These are phyloP conservation scores for Sideroxylon spinosum DNA, from an alignment of 179 eudicot species.

Conservation along the genomic window DNA sequence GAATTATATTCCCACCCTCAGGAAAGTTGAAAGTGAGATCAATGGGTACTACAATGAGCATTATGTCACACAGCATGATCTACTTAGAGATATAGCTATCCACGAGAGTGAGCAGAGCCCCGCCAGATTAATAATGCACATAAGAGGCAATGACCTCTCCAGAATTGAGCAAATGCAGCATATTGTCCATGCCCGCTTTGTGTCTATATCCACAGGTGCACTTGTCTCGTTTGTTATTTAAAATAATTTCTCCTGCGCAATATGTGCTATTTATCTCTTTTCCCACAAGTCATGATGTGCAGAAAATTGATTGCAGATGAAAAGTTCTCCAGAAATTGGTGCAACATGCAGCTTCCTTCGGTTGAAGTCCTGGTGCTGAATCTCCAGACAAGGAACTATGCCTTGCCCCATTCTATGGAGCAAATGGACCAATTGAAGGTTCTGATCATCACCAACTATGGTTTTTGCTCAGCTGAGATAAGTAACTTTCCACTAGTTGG, in stretches of 20 bases:
- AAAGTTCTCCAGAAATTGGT: slow-evolving; percentile 13
- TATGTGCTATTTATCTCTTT: neutral
- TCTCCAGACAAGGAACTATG: slow-evolving; percentile 9
- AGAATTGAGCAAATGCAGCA: slow-evolving; percentile 12
- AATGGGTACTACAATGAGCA: slow-evolving; percentile 16
- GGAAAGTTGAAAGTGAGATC: slow-evolving; percentile 15
- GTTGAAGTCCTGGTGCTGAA: slow-evolving; percentile 28
- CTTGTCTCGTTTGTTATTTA: neutral
- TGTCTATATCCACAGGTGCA: slow-evolving; percentile 26
- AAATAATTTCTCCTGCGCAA: too few species aligned
- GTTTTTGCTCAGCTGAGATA: slow-evolving; percentile 16
- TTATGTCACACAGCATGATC: slow-evolving; percentile 21
- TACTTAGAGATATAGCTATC: slow-evolving; percentile 23
- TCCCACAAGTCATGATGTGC: neutral
- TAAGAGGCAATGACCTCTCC: slow-evolving; percentile 17
- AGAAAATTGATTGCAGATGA: slow-evolving; percentile 12
- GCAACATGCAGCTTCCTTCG: slow-evolving; percentile 10
- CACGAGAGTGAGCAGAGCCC: slow-evolving; percentile 10
- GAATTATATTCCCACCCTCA: neutral
- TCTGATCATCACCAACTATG: slow-evolving; percentile 23
- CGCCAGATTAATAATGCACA: slow-evolving; percentile 14
- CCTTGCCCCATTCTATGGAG: slow-evolving; percentile 24
- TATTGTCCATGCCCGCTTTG: slow-evolving; percentile 15
- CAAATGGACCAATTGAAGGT: slow-evolving; percentile 23
- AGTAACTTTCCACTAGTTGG: slow-evolving; percentile 9